These are phyloP conservation scores for Cardamine occulta DNA, from an alignment of 345 rosid species.

Conservation along the genomic window DNA sequence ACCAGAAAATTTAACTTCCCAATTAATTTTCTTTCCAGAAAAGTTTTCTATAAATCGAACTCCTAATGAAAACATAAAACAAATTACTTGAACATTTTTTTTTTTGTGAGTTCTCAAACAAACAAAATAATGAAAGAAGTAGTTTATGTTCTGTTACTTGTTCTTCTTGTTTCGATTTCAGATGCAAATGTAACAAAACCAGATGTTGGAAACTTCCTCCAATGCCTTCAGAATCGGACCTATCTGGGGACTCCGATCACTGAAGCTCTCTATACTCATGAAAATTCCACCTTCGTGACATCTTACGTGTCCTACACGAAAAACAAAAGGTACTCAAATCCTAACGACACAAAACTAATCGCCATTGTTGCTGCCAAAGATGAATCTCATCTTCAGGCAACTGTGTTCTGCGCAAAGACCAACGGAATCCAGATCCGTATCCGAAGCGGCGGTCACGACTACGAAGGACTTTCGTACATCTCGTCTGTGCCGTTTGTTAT, in stretches of 20 bases:
- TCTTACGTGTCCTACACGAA: constrained; percentile 33
- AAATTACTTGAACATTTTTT: background rate
- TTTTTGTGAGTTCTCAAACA: background rate
- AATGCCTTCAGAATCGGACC: constrained; percentile 6
- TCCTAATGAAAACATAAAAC: background rate
- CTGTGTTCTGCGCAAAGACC: constrained; percentile 44
- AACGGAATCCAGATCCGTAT: constrained; percentile 32
- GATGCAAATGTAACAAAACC: constrained; percentile 1
- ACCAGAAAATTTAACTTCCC: background rate
- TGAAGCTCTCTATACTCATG: constrained; percentile 7
- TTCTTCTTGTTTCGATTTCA: constrained; percentile 28
- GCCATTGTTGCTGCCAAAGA: constrained; percentile 41
- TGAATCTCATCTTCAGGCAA: constrained; percentile 45
- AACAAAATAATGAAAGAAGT: constrained; percentile 20
- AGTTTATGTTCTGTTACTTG: constrained; percentile 10
- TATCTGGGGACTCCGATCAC: constrained; percentile 10
- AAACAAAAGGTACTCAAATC: constrained; percentile 33
- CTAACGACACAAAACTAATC: constrained; percentile 31
- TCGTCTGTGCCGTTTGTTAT: constrained; percentile 37
- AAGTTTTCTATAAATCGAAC: background rate
- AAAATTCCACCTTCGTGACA: constrained; percentile 26
- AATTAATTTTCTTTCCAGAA: background rate
- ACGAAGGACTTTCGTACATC: constrained; percentile 42
- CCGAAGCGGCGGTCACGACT: constrained; percentile 50
- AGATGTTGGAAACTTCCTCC: constrained; percentile 5